Percentiles rank a stretch among this genome's conserved stretches.
Conservation (phyloP, 148 eudicot genomes). For the Rhododendron ovatum region DNA sequence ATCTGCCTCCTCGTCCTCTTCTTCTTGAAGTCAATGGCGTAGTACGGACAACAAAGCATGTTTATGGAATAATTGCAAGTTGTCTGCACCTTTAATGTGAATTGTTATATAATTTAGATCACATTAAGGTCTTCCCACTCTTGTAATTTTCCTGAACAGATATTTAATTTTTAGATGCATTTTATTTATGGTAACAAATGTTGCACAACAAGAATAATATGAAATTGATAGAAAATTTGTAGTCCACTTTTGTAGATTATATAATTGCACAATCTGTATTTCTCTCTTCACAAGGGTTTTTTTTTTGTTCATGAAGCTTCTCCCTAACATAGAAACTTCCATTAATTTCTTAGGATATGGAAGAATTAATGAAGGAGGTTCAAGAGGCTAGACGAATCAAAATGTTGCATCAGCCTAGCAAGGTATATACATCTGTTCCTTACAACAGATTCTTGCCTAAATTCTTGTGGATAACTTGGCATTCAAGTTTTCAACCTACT, state of each 20-base stretch:
- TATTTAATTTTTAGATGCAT: not conserved
- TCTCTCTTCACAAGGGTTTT: not conserved
- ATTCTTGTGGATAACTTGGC: not conserved
- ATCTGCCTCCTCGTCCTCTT: not conserved
- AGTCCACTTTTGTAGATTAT: not conserved
- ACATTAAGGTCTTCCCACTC: not conserved
- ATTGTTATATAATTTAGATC: not conserved
- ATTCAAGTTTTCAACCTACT: not conserved
- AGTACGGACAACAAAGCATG: not conserved
- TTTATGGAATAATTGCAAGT: not conserved
- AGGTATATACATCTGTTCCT: constrained; percentile 36
- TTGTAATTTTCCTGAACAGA: not conserved
- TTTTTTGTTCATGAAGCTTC: not conserved
- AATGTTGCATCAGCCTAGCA: constrained; percentile 99
- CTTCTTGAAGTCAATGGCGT: not conserved
- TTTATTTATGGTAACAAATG: not conserved
- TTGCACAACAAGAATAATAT: not conserved
- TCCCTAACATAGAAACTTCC: not conserved
- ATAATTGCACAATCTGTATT: not conserved
- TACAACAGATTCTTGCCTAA: not conserved
- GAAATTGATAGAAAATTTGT: not conserved
- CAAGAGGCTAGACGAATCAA: constrained; percentile 98
- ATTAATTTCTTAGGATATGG: constrained; percentile 58
- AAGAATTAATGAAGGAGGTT: constrained; percentile 91
- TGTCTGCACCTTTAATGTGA: not conserved